phyloP scores from a whole-genome alignment of 176 grass and related monocot species.

The Oryza meyeriana region DNA sequence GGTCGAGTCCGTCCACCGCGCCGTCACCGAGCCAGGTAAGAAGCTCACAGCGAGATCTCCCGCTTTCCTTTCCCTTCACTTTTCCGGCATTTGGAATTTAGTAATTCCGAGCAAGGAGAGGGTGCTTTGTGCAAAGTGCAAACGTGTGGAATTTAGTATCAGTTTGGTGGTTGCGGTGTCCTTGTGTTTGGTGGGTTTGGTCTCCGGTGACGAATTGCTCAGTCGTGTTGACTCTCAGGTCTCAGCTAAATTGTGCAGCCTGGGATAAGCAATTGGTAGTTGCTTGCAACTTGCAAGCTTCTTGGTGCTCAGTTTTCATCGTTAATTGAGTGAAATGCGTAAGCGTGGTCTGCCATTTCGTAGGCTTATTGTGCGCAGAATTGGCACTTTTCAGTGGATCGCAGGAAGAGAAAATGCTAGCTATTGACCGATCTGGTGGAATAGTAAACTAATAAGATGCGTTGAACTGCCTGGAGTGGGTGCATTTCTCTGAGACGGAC shows the following conservation, averaged over 20 bases:
- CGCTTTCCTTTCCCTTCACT: neutral
- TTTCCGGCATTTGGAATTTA: neutral
- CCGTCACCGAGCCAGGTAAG: conserved; percentile 43
- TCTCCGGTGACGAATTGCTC: neutral
- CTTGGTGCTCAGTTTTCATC: neutral
- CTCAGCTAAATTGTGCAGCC: neutral
- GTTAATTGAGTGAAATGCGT: neutral
- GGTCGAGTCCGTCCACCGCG: conserved; percentile 70
- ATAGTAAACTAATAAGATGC: neutral
- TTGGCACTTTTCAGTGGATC: neutral
- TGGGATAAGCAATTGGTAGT: neutral
- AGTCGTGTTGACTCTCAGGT: conserved; percentile 11
- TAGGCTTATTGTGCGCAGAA: neutral
- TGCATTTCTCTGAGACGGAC: neutral
- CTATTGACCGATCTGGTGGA: neutral
- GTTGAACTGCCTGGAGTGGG: neutral
- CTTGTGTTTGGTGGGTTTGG: neutral
- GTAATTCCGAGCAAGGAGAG: neutral
- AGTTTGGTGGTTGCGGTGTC: neutral
- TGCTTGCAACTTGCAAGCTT: neutral
- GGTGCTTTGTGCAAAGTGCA: conserved; percentile 32
- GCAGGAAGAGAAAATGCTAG: neutral
- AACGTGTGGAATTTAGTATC: neutral
- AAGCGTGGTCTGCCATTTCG: neutral
- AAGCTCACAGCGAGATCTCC: neutral